A percentile compares a stretch with the other conserved stretches of the same genome.
These are phyloP conservation scores for Malus fusca DNA, from an alignment of 306 rosid genomes.

Conservation along the genomic window DNA sequence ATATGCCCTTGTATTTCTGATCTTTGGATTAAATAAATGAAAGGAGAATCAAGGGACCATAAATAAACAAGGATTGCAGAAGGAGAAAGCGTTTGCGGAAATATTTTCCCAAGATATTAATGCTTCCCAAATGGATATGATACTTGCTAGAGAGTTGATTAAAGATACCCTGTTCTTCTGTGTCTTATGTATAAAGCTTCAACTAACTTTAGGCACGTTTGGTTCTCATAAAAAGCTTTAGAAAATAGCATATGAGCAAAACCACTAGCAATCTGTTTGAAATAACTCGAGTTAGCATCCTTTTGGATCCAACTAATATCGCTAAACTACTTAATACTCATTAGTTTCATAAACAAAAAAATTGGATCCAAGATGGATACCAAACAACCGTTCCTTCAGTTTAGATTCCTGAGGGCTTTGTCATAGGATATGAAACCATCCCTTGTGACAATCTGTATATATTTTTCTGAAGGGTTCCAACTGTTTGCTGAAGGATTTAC, in stretches of 20 bases:
- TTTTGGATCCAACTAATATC: no score
- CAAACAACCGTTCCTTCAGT: not conserved
- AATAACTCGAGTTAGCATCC: not conserved
- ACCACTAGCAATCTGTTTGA: not conserved
- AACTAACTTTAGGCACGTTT: not conserved
- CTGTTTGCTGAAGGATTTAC: conserved; percentile 44
- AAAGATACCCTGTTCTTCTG: no score
- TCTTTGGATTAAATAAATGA: no score
- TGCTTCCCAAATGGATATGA: not conserved
- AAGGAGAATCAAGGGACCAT: no score
- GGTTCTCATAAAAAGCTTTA: not conserved
- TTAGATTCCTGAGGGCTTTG: conserved; percentile 55
- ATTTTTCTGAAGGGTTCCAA: conserved; percentile 48
- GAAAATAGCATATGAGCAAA: not conserved
- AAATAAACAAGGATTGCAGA: no score
- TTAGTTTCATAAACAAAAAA: no score
- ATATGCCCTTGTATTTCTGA: no score
- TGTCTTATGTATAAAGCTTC: no score
- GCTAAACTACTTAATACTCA: no score
- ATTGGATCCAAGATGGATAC: not conserved
- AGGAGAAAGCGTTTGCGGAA: no score
- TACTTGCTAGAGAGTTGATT: no score
- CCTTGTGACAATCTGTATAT: conserved; percentile 38
- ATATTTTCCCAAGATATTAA: not conserved
- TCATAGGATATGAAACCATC: conserved; percentile 65